These are phyloP conservation scores for Dendryphion nanum DNA, from an alignment of 2,329 filamentous ascomycete species.

Conservation along the genomic window DNA sequence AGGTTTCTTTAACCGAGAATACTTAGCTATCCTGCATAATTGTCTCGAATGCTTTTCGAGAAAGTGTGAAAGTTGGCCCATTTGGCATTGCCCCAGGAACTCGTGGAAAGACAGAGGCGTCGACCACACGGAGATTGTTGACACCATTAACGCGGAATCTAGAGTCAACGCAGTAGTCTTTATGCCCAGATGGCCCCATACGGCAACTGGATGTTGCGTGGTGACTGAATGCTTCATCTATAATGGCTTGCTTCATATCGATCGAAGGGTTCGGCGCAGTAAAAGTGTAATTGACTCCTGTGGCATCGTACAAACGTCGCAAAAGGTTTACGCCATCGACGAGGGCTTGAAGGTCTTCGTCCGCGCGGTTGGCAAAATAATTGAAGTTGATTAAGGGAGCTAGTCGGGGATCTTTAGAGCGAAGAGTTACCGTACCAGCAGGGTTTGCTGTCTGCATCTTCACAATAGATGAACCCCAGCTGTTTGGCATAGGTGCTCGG, in stretches of 20 bases:
- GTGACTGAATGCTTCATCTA: slow-evolving; percentile 13
- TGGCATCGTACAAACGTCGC: slow-evolving; percentile 2
- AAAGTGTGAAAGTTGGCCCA: slow-evolving; percentile 9
- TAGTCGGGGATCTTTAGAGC: slow-evolving; percentile 59
- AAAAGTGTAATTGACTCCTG: slow-evolving; percentile 2
- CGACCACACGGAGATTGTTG: slow-evolving; percentile 57
- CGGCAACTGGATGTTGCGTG: slow-evolving; percentile 9
- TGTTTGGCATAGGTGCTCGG: slow-evolving; percentile 26
- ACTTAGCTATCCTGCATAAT: slow-evolving; percentile 8
- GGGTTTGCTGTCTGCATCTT: slow-evolving; percentile 61
- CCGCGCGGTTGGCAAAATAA: slow-evolving; percentile 5
- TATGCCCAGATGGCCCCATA: slow-evolving; percentile 8
- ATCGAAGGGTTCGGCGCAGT: slow-evolving; percentile 6
- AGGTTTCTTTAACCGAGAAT: too few relatives aligned
- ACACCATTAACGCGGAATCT: slow-evolving; percentile 25
- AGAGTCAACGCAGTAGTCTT: slow-evolving; percentile 9
- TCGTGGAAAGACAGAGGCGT: slow-evolving; percentile 57
- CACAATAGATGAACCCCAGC: slow-evolving; percentile 44
- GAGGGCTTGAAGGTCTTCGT: slow-evolving; percentile 8
- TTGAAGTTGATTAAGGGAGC: slow-evolving; percentile 52
- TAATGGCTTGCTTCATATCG: slow-evolving; percentile 7
- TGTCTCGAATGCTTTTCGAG: slow-evolving; percentile 8
- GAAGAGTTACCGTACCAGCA: slow-evolving; percentile 58
- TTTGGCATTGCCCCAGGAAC: slow-evolving; percentile 31
- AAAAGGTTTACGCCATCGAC: slow-evolving; percentile 7